Percentiles rank a stretch among this genome's conserved stretches.
These are phyloP conservation scores for Macrotyloma uniflorum DNA, from an alignment of 306 rosid genomes.

Conservation along the genomic window DNA sequence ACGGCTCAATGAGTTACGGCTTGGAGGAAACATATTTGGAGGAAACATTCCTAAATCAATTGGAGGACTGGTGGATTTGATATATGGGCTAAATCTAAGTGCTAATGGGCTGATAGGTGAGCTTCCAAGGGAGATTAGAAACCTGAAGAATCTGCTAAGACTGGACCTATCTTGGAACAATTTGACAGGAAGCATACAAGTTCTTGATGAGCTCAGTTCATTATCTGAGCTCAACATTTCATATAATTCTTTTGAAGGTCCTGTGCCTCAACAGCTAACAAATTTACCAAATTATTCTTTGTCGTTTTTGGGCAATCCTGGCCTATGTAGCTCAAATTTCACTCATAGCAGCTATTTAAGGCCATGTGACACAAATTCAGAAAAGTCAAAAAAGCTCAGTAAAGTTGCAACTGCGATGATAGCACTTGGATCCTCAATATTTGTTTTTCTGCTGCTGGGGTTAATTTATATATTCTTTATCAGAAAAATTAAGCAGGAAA, in stretches of 20 bases:
- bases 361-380: conserved; percentile 48
- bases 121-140: conserved; percentile 59
- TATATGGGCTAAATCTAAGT: conserved; percentile 65
- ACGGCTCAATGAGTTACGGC: conserved; percentile 55
- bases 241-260: conserved; percentile 68
- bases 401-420: conserved; percentile 55
- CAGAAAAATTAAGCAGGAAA: conserved; percentile 45
- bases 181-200: conserved; percentile 61
- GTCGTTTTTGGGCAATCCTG: conserved; percentile 61
- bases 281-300: conserved; percentile 41
- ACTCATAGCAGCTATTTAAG: conserved; percentile 35
- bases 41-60: conserved; percentile 69
- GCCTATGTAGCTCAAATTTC: conserved; percentile 58
- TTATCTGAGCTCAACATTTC: conserved; percentile 61
- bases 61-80: conserved; percentile 58
- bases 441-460: conserved; percentile 45
- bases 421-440: conserved; percentile 60
- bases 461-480: conserved; percentile 38
- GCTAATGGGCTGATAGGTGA: conserved; percentile 63
- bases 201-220: conserved; percentile 50
- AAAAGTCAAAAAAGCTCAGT: conserved; percentile 43
- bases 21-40: conserved; percentile 77
- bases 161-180: conserved; percentile 76
- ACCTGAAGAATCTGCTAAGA: conserved; percentile 33
- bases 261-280: conserved; percentile 53